Percentiles rank a stretch among this genome's conserved stretches.
These are phyloP conservation scores for Xylaria longipes DNA, from an alignment of 495 filamentous ascomycete genomes.

Conservation along the genomic window DNA sequence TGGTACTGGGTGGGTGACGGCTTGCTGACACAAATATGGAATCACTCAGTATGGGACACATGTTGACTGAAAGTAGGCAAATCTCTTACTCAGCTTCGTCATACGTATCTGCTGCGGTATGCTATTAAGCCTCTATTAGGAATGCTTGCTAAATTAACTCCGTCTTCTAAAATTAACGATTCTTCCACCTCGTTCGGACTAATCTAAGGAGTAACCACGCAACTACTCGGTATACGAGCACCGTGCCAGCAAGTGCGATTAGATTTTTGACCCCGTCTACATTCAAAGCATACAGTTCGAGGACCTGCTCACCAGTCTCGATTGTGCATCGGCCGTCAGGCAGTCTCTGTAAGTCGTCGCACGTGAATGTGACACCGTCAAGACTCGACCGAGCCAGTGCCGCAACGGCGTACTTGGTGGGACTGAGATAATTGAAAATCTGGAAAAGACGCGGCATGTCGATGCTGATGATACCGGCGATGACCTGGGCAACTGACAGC, in stretches of 20 bases:
- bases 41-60: not conserved
- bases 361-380: slow-evolving; percentile 62
- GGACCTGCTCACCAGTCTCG: slow-evolving; percentile 65
- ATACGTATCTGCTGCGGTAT: not conserved
- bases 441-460: slow-evolving; percentile 69
- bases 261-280: slow-evolving; percentile 63
- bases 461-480: slow-evolving; percentile 72
- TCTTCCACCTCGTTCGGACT: slow-evolving; percentile 47
- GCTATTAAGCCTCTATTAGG: not conserved
- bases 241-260: slow-evolving; percentile 62
- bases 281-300: slow-evolving; percentile 68
- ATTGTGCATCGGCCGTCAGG: slow-evolving; percentile 65
- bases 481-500: slow-evolving; percentile 68
- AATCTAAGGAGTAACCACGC: slow-evolving; percentile 67
- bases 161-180: slow-evolving; percentile 22
- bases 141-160: not conserved
- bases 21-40: not conserved
- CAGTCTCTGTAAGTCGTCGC: slow-evolving; percentile 60
- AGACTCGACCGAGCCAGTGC: slow-evolving; percentile 68
- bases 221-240: slow-evolving; percentile 67
- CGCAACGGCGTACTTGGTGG: slow-evolving; percentile 69
- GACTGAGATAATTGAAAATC: slow-evolving; percentile 71
- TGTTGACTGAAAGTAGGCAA: not conserved
- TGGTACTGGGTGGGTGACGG: not conserved
- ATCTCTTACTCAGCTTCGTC: not conserved